Evolutionary conservation across 176 grass and related monocot genomes (phyloP), one percentile per base, ranked within the genome.

Genomic region (Phoenix roebelenii): DNA sequence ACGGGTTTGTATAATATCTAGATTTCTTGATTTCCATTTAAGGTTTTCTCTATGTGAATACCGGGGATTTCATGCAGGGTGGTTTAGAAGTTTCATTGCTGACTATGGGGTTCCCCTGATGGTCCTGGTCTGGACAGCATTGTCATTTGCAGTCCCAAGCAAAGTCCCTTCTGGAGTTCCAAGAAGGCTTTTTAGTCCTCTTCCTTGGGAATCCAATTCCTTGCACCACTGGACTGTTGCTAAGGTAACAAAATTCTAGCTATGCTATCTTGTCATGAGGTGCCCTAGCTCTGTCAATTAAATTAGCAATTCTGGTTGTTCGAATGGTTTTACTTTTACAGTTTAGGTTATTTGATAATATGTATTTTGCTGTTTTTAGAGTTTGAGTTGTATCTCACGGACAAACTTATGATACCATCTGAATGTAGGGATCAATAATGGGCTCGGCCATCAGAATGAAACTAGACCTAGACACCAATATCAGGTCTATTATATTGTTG

Each of bases 21-120:
- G 20, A 23, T 59, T 52, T 58, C 7, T 3, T 28, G 16, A 49
- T 3, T 18, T 22, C 17, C 35, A 2, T 9, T 3, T 12, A 44
- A 44, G 35, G 2, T 44, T 44, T 12, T 44, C 35, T 14, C 35
- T 44, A 14, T 44, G 14, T 44, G 9, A 44, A 44, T 44, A 10
- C 35, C 14, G 35, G 35, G 2, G 35, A 44, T 14, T 12, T 44
- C 10, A 44, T 79, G 32, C 79, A 91, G 93, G 87, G 39, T 88
- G 84, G 81, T 65, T 85, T 65, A 91, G 93, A 80, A 66, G 81
- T 75, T 85, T 97, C 22, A 77, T 91, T 61, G 84, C 93, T 4
- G 84, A 97, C 61, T 97, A 91, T 57, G 93, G 87, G 18, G 93
- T 98, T 29, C 93, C 93, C 1, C 50, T 98, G 57, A 98, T 92